Evolutionary conservation across 805 yeast genomes (phyloP).

Genomic region (Saccharomycopsis fermentans): DNA sequence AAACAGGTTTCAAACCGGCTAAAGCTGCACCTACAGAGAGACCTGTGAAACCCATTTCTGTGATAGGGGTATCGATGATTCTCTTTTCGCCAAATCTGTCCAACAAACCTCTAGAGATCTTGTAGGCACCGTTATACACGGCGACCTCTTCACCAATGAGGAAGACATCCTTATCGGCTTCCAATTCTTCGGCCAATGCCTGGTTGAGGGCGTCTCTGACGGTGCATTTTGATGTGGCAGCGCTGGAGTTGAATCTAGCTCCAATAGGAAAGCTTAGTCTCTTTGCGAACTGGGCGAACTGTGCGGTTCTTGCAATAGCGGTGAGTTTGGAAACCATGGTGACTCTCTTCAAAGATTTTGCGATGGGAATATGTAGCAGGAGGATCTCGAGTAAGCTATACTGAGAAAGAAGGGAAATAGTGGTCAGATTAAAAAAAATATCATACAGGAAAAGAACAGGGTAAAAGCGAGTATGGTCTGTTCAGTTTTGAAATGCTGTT

Average conservation of each 20-base stretch:
- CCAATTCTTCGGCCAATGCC: constrained; percentile 96
- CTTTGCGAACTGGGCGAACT: constrained; percentile 17
- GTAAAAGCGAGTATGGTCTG: background rate
- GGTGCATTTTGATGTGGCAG: constrained; percentile 50
- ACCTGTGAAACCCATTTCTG: constrained; percentile 98
- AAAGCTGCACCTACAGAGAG: constrained; percentile 93
- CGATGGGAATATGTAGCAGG: background rate
- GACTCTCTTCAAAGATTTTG: background rate
- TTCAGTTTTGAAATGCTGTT: too few species aligned
- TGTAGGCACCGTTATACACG: constrained; percentile 98
- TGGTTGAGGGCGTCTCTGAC: constrained; percentile 95
- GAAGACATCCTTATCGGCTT: constrained; percentile 88
- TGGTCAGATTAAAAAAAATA: background rate
- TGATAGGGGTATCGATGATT: constrained; percentile 93
- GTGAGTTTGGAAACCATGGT: constrained; percentile 10
- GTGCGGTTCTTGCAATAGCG: constrained; percentile 16
- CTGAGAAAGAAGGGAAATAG: background rate
- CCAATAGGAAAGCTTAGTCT: constrained; percentile 11
- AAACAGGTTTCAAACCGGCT: constrained; percentile 91
- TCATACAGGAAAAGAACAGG: background rate
- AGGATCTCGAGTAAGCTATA: background rate
- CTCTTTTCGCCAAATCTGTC: constrained; percentile 94
- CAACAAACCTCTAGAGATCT: constrained; percentile 87
- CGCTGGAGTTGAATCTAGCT: constrained; percentile 13
- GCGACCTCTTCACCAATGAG: constrained; percentile 99